phyloP scores from a whole-genome alignment of 2,329 filamentous ascomycete species.

The Fusarium beomiforme region DNA sequence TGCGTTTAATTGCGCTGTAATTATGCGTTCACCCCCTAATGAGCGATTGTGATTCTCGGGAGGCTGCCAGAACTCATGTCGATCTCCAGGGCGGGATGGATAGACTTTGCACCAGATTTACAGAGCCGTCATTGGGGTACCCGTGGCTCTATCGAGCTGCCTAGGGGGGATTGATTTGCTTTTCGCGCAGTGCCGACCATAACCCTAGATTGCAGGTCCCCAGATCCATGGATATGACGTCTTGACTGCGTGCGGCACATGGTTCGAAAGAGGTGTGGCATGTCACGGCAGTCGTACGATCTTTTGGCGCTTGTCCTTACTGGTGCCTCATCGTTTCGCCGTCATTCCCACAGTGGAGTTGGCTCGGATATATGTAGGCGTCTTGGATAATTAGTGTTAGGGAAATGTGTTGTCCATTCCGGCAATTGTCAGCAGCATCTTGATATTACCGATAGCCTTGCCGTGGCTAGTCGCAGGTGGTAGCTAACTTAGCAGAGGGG shows the following conservation, averaged over 20 bases:
- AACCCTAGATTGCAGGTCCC: constrained; percentile 38
- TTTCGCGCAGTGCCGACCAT: constrained; percentile 43
- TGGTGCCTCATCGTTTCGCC: constrained; percentile 36
- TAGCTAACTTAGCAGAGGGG: neutral
- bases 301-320: constrained; percentile 39
- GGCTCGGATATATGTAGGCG: constrained; percentile 23
- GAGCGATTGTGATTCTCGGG: constrained; percentile 10
- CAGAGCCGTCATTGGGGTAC: constrained; percentile 25
- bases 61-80: constrained; percentile 35
- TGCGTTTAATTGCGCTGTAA: neutral
- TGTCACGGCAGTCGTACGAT: constrained; percentile 45
- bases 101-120: constrained; percentile 37
- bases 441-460: constrained; percentile 23
- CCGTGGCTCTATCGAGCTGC: constrained; percentile 15
- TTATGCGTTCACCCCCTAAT: constrained; percentile 33
- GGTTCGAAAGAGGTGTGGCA: constrained; percentile 37
- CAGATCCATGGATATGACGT: constrained; percentile 43
- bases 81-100: constrained; percentile 38
- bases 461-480: neutral
- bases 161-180: constrained; percentile 43
- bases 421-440: constrained; percentile 5
- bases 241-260: constrained; percentile 43
- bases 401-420: constrained; percentile 1
- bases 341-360: constrained; percentile 35
- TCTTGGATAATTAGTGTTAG: constrained; percentile 11